Base-by-base conservation (phyloP, 2,329 filamentous ascomycete species). In the Pezicula carpinea region DNA sequence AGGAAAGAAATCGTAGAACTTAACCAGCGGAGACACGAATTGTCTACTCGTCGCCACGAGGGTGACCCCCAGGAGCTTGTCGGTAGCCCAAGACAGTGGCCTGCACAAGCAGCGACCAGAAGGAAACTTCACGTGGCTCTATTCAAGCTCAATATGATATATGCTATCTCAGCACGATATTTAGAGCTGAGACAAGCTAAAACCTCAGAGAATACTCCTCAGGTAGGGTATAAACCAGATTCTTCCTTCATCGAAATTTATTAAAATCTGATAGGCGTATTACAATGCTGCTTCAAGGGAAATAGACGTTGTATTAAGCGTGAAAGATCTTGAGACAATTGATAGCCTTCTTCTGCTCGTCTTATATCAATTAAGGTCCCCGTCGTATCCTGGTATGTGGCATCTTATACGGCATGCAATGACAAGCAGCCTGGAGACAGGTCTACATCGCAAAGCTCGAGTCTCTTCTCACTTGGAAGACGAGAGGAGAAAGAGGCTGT, bases 401-500 rank as follows among this genome's bases (percentile, higher is more conserved):
- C 19, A 36, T 14, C 31, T 38, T 13, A 32, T 45, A 29, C 33
- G 43, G n/a, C 32, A 38, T 19, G 43, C 43, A 14, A 45, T 45
- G 43, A 36, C 33, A 39, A 45, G 33, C 19, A 35, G 31, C 19
- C 22, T 45, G 10, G 57, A 59, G 22, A 33, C 53, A 18, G 58
- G 58, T 7, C 43, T 60, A 38, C 56, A 45, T 43, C 0, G 29
- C 33, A 41, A 3, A 13, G 35, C 4, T 39, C 47, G 22, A 32
- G 38, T 49, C 49, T 4, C 47, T 43, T 43, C 39, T 13, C 46
- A 42, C 3, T 48, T 50, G 2, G 46, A 52, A 7, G n/a, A 58
- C 1, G 59, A 64, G 44, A 60, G 64, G 11, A 51, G 63, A 5
- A 57, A 57, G 6, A 51, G 64, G 2, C 54, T 59, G 1, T 67